These are phyloP conservation scores for Kwoniella botswanensis DNA, from an alignment of 768 basidiomycete species.

Conservation along the genomic window DNA sequence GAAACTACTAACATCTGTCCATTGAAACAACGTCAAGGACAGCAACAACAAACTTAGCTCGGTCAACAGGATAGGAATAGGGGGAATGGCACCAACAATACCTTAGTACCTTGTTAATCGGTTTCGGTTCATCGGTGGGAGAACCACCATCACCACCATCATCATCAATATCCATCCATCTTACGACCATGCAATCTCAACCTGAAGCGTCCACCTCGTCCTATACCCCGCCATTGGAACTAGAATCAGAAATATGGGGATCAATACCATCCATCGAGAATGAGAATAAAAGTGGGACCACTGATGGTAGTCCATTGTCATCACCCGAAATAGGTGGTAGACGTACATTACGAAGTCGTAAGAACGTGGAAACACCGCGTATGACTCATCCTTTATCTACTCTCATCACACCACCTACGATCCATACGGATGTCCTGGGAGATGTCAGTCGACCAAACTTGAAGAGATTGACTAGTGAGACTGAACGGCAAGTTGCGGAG, in stretches of 20 bases:
- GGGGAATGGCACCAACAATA: not conserved
- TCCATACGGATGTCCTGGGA: conserved; percentile 11
- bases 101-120: not conserved
- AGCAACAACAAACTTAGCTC: not conserved
- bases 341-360: conserved; percentile 2
- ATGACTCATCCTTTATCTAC: conserved; percentile 16
- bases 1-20: not conserved
- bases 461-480: conserved; percentile 49
- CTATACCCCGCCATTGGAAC: conserved; percentile 13
- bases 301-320: not conserved
- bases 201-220: conserved; percentile 12
- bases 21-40: not conserved
- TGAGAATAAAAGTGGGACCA: not conserved
- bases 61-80: not conserved
- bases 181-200: too few species aligned
- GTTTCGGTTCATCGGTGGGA: not conserved
- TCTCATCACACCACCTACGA: conserved; percentile 14
- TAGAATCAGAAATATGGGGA: conserved; percentile 24
- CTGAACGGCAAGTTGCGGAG: conserved; percentile 51
- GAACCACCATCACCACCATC: too few species aligned
- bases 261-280: not conserved
- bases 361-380: not conserved
- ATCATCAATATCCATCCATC: too few species aligned
- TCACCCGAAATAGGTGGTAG: conserved; percentile 3
- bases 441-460: conserved; percentile 43